Evolutionary conservation across 441 rosid genomes (phyloP).

Genomic region (Adansonia madagascariensis): DNA sequence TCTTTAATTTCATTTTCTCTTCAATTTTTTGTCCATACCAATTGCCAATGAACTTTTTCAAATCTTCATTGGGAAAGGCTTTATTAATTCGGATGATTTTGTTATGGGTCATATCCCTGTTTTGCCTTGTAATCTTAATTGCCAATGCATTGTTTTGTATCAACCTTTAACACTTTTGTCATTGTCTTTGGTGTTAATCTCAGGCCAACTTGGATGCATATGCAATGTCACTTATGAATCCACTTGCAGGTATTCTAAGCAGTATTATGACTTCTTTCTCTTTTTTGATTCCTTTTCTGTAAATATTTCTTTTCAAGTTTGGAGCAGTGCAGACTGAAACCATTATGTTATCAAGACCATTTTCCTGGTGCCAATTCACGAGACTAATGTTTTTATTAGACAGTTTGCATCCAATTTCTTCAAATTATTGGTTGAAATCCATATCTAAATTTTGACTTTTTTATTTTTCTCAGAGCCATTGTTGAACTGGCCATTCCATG

Average conservation of each 20-base stretch:
- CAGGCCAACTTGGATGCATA: constrained; percentile 87
- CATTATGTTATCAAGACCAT: neutral
- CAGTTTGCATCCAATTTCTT: constrained; percentile 20
- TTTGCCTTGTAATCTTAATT: constrained; percentile 1
- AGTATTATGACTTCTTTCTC: constrained; percentile 20
- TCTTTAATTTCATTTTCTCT: constrained; percentile 7
- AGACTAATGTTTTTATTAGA: neutral
- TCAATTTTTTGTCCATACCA: neutral
- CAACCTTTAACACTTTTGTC: constrained; percentile 17
- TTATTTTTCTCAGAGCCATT: constrained; percentile 52
- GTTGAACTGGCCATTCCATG: constrained; percentile 88
- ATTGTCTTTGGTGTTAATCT: constrained; percentile 27
- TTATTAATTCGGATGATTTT: constrained; percentile 3
- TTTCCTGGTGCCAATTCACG: neutral
- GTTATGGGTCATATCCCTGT: neutral
- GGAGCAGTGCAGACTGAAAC: constrained; percentile 20
- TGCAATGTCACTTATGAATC: constrained; percentile 81
- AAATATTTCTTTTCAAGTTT: neutral
- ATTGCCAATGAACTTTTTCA: neutral
- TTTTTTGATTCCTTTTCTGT: neutral
- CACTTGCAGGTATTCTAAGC: constrained; percentile 71
- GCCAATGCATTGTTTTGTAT: neutral
- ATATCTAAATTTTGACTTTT: constrained; percentile 28
- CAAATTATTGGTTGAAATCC: constrained; percentile 19
- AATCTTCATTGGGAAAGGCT: neutral